Evolutionary conservation across 2,329 filamentous ascomycete genomes (phyloP).

Genomic region (Pseudogymnoascus verrucosus): DNA sequence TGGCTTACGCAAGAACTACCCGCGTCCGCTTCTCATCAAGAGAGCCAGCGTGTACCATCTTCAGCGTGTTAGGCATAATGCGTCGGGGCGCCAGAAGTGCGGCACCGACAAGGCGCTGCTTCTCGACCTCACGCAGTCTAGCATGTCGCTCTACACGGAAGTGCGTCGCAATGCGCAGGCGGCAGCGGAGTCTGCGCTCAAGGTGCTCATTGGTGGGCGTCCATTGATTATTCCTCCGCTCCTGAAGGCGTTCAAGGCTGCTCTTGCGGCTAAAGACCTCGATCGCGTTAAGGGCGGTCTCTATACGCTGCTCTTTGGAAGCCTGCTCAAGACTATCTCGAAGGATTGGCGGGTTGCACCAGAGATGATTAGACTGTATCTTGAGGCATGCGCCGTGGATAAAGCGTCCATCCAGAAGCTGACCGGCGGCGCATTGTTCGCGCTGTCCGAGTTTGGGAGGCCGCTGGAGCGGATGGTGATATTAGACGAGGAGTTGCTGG

Average conservation of each 20-base stretch:
- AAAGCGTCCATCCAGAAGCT: slow-evolving; percentile 92
- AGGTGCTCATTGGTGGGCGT: slow-evolving; percentile 79
- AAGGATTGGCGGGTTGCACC: slow-evolving; percentile 95
- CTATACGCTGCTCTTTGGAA: slow-evolving; percentile 84
- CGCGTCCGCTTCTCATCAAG: slow-evolving; percentile 82
- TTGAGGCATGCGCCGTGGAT: slow-evolving; percentile 81
- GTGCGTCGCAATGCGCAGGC: slow-evolving; percentile 90
- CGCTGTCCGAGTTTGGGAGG: slow-evolving; percentile 86
- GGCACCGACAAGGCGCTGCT: slow-evolving; percentile 81
- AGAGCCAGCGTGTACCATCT: slow-evolving; percentile 92
- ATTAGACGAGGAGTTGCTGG: slow-evolving; percentile 61
- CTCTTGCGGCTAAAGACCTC: slow-evolving; percentile 72
- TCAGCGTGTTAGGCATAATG: slow-evolving; percentile 88
- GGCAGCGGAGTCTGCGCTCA: slow-evolving; percentile 86
- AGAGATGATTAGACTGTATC: slow-evolving; percentile 80
- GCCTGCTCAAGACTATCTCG: slow-evolving; percentile 75
- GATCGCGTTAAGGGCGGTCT: slow-evolving; percentile 91
- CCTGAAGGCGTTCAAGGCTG: slow-evolving; percentile 67
- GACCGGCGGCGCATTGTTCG: slow-evolving; percentile 71
- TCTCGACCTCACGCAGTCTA: slow-evolving; percentile 81
- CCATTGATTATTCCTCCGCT: slow-evolving; percentile 86
- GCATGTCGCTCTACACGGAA: slow-evolving; percentile 86
- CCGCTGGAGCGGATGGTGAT: slow-evolving; percentile 80
- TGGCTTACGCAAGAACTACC: slow-evolving; percentile 85
- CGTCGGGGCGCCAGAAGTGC: slow-evolving; percentile 77